A percentile compares a stretch with the other conserved stretches of the same genome.
Conservation (phyloP, 805 yeast genomes). For the Allodekkera sacchari region DNA sequence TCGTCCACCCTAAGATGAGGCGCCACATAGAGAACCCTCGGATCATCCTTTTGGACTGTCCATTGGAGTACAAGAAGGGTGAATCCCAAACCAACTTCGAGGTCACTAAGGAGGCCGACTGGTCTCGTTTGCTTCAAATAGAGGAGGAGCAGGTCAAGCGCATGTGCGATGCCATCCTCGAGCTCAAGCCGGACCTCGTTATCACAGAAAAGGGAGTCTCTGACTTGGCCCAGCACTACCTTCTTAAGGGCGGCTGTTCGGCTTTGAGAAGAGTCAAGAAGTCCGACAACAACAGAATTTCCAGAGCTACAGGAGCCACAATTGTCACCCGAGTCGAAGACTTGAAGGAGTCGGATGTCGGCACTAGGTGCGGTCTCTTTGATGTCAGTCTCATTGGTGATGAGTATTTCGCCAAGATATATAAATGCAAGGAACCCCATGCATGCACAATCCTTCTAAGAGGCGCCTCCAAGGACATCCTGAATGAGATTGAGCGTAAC, state of each 20-base stretch:
- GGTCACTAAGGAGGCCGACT: conserved; percentile 91
- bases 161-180: conserved; percentile 77
- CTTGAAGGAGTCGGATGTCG: conserved; percentile 82
- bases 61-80: conserved; percentile 96
- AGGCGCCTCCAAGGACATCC: conserved; percentile 94
- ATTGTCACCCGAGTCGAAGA: conserved; percentile 95
- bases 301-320: conserved; percentile 96
- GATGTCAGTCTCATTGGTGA: conserved; percentile 94
- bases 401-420: conserved; percentile 85
- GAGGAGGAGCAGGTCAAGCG: conserved; percentile 94
- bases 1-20: conserved; percentile 98
- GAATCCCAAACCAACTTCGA: conserved; percentile 98
- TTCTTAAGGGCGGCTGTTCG: conserved; percentile 87
- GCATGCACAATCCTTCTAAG: conserved; percentile 92
- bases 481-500: conserved; percentile 94
- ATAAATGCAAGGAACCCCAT: conserved; percentile 73
- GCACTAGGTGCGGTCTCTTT: conserved; percentile 82
- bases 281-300: conserved; percentile 91
- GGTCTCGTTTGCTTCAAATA: conserved; percentile 90
- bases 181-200: conserved; percentile 86
- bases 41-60: conserved; percentile 85
- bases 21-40: conserved; percentile 84
- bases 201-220: conserved; percentile 98
- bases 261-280: conserved; percentile 92
- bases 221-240: conserved; percentile 93